A percentile compares a stretch with the other conserved stretches of the same genome.
These are phyloP conservation scores for Kluyveromyces marxianus DNA, from an alignment of 1,139 yeast species.

Conservation along the genomic window DNA sequence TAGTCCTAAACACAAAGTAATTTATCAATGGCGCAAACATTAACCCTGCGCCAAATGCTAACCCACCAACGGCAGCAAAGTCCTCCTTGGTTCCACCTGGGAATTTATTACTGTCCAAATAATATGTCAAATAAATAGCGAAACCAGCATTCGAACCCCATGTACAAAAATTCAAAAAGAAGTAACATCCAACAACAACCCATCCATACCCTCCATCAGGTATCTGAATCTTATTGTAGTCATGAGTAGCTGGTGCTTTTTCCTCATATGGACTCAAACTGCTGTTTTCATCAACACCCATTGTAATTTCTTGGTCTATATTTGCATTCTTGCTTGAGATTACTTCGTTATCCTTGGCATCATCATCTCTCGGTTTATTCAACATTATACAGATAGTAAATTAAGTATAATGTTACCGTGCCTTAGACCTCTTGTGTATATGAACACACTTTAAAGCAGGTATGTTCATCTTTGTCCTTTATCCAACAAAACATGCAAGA, in stretches of 20 bases:
- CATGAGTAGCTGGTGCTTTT: background rate
- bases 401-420: no score
- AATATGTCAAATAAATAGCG: constrained; percentile 56
- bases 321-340: no score
- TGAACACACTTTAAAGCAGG: no score
- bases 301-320: no score
- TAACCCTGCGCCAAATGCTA: constrained; percentile 52
- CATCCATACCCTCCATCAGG: constrained; percentile 59
- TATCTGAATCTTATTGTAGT: constrained; percentile 12
- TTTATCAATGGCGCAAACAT: constrained; percentile 45
- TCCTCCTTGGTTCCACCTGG: constrained; percentile 47
- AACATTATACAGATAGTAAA: no score
- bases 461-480: no score
- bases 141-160: constrained; percentile 66
- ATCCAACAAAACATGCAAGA: no score
- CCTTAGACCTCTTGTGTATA: no score
- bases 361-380: no score
- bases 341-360: no score
- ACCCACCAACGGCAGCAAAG: constrained; percentile 60
- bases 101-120: constrained; percentile 38
- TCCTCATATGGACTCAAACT: no score
- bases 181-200: constrained; percentile 48
- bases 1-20: constrained; percentile 22
- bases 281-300: no score
- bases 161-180: constrained; percentile 44